A percentile compares a stretch with the other conserved stretches of the same genome.
phyloP scores from a whole-genome alignment of 2,329 filamentous ascomycete species.

The Curvularia eragrostidis region DNA sequence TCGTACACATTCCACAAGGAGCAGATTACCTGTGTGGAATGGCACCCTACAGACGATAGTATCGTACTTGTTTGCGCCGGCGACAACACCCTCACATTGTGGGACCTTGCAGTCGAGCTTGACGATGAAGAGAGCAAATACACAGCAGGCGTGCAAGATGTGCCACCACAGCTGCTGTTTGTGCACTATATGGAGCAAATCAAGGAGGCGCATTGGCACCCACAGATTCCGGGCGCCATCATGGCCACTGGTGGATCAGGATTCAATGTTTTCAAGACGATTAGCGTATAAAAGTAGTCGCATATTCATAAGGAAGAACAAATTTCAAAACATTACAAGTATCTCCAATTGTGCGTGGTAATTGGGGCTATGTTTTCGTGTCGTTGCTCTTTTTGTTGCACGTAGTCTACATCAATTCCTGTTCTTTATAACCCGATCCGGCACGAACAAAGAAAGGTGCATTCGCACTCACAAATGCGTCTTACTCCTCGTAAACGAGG shows the following conservation, averaged over 20 bases:
- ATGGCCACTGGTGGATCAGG: constrained; percentile 88
- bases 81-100: constrained; percentile 92
- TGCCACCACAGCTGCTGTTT: constrained; percentile 93
- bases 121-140: constrained; percentile 97
- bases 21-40: constrained; percentile 94
- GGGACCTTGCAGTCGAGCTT: constrained; percentile 95
- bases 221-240: constrained; percentile 87
- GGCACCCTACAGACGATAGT: constrained; percentile 96
- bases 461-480: neutral
- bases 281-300: constrained; percentile 44
- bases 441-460: neutral
- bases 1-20: constrained; percentile 95
- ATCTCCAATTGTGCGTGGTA: neutral
- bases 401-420: neutral
- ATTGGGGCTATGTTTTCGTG: neutral
- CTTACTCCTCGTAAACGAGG: neutral
- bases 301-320: neutral
- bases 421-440: neutral
- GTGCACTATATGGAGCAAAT: constrained; percentile 95
- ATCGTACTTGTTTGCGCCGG: constrained; percentile 91
- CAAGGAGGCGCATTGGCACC: constrained; percentile 98
- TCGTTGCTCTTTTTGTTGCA: neutral
- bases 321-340: neutral
- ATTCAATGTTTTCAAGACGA: constrained; percentile 65
- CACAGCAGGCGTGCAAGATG: constrained; percentile 83